Evolutionary conservation across 495 filamentous ascomycete genomes (phyloP), one percentile per base, ranked within the genome.

Genomic region (Aspergillus bridgeri): DNA sequence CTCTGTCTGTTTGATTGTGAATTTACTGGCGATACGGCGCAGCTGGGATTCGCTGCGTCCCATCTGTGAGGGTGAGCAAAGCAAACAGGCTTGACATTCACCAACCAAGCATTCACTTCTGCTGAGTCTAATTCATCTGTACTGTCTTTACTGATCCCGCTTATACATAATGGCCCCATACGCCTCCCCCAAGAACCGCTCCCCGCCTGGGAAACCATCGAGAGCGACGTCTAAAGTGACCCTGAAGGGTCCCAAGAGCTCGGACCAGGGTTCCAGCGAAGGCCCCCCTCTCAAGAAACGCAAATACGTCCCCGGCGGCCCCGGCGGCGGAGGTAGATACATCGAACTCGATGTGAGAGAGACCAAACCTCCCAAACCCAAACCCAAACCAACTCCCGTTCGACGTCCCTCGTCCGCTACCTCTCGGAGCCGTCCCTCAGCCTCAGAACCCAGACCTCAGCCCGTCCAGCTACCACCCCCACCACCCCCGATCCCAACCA

Each of bases 251-350:
- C 64, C 75, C 5, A 69, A 60, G 58, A 73, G 58, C 61, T 64
- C 67, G 54, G 68, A 65, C 50, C 54, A 66, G 50, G 74, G 61
- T 49, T 61, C 67, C 50, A 64, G 46, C 50, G 82, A 78, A 68
- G 79, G 71, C 23, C 80, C 71, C 54, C 74, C 77, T n/a, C 62
- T 67, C 24, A 83, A 81, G 65, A 83, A 78, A 60, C 73, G 79
- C 60, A 81, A 75, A 62, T 93, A 92, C 67, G 79, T 91, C 29
- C 89, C 90, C 44, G 89, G 88, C 56, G 89, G 89, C 23, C 86
- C 88, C 33, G 88, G 89, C n/a, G 90, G 89, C 55, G 87, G 89
- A 55, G 88, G 89, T 22, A 77, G 90, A 59, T 92, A 89, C 62
- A 76, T 89, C 25, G 88, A 92, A 47, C 77, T 81, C 19, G 81